These are phyloP conservation scores for Ustilago shanxiensis DNA, from an alignment of 1,284 basidiomycete species.

Conservation along the genomic window DNA sequence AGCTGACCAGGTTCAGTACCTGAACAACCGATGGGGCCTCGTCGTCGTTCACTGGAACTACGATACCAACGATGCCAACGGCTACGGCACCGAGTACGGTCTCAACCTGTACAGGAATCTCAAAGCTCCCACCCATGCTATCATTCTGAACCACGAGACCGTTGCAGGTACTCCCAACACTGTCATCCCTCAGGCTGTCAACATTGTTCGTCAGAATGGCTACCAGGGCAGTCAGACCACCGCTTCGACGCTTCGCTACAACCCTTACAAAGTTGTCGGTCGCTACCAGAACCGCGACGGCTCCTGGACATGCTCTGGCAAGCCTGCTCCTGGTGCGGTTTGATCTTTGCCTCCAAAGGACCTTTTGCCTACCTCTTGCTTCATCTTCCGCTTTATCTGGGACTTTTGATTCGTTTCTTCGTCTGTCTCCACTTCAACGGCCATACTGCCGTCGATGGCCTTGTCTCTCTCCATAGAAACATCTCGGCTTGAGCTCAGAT, in stretches of 20 bases:
- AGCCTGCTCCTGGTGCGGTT: conserved; percentile 34
- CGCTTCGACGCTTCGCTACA: conserved; percentile 41
- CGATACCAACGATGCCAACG: conserved; percentile 56
- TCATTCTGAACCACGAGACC: conserved; percentile 64
- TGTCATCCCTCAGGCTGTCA: conserved; percentile 56
- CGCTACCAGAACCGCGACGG: conserved; percentile 40
- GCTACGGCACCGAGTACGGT: conserved; percentile 25
- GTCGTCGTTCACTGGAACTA: conserved; percentile 58
- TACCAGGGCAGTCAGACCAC: conserved; percentile 54
- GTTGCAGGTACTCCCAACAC: conserved; percentile 39
- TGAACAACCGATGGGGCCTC: conserved; percentile 55
- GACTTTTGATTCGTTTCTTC: not conserved
- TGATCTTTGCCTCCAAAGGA: not conserved
- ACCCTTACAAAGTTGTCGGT: conserved; percentile 59
- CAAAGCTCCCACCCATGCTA: conserved; percentile 49
- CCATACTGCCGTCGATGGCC: conserved; percentile 12
- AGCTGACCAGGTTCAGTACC: conserved; percentile 45
- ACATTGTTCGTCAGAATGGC: conserved; percentile 52
- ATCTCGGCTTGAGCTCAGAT: conserved; percentile 17
- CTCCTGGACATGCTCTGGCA: conserved; percentile 58
- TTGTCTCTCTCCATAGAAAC: not conserved
- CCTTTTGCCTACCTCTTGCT: not conserved
- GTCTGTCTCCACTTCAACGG: not conserved
- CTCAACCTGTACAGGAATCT: conserved; percentile 48
- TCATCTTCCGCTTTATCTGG: conserved; percentile 1